A percentile compares a stretch with the other conserved stretches of the same genome.
These are phyloP conservation scores for Pythium brachiatum DNA, from an alignment of 352 stramenopile species.

Conservation along the genomic window DNA sequence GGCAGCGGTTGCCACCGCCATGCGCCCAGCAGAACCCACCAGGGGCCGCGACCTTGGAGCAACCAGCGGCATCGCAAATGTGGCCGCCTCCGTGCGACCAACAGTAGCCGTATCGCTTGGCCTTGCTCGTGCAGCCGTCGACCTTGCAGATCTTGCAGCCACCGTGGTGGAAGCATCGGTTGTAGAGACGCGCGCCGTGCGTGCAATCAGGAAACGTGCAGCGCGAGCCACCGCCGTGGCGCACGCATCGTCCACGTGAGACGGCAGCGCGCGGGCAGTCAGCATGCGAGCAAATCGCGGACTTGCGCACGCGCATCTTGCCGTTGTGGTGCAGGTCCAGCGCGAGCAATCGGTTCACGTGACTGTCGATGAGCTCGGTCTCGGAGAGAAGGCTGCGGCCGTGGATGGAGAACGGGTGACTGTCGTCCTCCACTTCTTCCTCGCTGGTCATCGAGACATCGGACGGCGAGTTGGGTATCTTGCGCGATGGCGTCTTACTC, in stretches of 20 bases:
- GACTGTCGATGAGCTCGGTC: slow-evolving; percentile 50
- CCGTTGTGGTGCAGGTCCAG: slow-evolving; percentile 52
- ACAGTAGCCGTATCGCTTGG: slow-evolving; percentile 42
- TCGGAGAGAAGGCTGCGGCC: slow-evolving; percentile 51
- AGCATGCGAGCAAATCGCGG: slow-evolving; percentile 51
- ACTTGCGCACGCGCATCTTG: slow-evolving; percentile 69
- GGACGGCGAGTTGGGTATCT: slow-evolving; percentile 21
- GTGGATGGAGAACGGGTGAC: slow-evolving; percentile 40
- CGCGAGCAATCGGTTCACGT: slow-evolving; percentile 53
- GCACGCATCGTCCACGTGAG: slow-evolving; percentile 35
- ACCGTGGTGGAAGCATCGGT: slow-evolving; percentile 43
- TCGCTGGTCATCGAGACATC: slow-evolving; percentile 30
- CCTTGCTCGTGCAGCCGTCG: slow-evolving; percentile 33
- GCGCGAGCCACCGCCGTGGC: slow-evolving; percentile 37
- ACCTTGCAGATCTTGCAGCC: slow-evolving; percentile 35
- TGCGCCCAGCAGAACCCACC: slow-evolving; percentile 42
- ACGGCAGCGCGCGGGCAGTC: slow-evolving; percentile 48
- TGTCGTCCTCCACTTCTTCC: slow-evolving; percentile 35
- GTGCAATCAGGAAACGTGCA: slow-evolving; percentile 32
- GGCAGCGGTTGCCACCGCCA: slow-evolving; percentile 44
- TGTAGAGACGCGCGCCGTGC: slow-evolving; percentile 39
- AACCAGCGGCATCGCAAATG: slow-evolving; percentile 36
- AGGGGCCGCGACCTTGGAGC: slow-evolving; percentile 37
- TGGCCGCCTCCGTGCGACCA: slow-evolving; percentile 39
- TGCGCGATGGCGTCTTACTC: slow-evolving; percentile 48